A percentile compares a stretch with the other conserved stretches of the same genome.
Evolutionary conservation across 306 rosid species (phyloP).

Genomic region (Fagus sylvatica): DNA sequence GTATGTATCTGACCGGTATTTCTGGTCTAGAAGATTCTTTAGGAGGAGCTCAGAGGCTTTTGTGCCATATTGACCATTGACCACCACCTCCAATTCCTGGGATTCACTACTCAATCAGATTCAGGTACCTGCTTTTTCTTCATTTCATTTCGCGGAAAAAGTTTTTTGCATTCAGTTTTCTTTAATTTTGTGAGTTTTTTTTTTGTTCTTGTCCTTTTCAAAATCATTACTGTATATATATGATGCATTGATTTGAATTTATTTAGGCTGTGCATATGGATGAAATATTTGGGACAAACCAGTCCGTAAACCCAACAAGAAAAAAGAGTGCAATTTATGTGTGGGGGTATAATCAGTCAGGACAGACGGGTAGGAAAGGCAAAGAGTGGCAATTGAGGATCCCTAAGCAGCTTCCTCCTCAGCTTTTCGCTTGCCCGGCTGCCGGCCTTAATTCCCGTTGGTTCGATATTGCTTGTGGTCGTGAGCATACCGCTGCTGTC

Average conservation of each 20-base stretch:
- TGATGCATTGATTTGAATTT: no score
- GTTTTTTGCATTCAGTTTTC: no score
- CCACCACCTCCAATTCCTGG: no score
- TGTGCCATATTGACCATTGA: not conserved
- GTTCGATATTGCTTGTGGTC: conserved; percentile 93
- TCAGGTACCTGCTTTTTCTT: no score
- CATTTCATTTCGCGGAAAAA: no score
- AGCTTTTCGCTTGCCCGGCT: conserved; percentile 78
- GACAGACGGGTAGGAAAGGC: conserved; percentile 86
- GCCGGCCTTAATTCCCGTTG: conserved; percentile 70
- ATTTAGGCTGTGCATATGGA: no score
- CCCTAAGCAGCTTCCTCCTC: conserved; percentile 74
- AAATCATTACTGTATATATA: no score
- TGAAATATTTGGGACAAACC: conserved; percentile 48
- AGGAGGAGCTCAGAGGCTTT: not conserved
- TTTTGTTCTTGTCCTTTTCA: not conserved
- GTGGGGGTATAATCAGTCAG: conserved; percentile 95
- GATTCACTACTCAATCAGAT: no score
- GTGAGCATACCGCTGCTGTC: conserved; percentile 89
- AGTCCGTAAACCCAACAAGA: conserved; percentile 45
- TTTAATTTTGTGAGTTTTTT: not conserved
- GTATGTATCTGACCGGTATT: not conserved
- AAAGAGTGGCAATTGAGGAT: conserved; percentile 72
- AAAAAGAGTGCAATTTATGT: conserved; percentile 90
- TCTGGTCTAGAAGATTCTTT: not conserved